Evolutionary conservation across 805 yeast species (phyloP).

Genomic region (Wickerhamia fluorescens): DNA sequence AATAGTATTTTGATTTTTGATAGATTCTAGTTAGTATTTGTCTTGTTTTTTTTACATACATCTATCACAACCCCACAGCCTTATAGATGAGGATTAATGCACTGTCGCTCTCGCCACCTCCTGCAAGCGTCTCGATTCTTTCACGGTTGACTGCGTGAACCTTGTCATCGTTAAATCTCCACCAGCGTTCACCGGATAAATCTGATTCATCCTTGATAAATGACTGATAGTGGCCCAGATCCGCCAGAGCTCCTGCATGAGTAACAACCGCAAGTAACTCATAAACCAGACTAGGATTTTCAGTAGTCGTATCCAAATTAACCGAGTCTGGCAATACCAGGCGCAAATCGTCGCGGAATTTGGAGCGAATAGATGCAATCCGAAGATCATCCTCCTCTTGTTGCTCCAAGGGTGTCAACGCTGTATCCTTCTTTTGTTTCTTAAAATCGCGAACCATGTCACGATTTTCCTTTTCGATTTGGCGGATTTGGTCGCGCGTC

Average conservation of each 20-base stretch:
- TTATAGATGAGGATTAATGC: constrained; percentile 85
- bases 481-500: constrained; percentile 70
- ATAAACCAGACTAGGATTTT: constrained; percentile 83
- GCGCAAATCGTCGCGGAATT: constrained; percentile 43
- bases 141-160: constrained; percentile 73
- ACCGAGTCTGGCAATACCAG: constrained; percentile 35
- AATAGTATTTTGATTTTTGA: no score
- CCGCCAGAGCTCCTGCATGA: constrained; percentile 93
- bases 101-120: constrained; percentile 97
- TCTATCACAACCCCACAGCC: constrained; percentile 75
- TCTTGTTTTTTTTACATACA: no score
- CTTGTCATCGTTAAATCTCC: constrained; percentile 90
- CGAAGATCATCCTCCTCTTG: constrained; percentile 48
- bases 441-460: constrained; percentile 71
- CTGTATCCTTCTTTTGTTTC: constrained; percentile 40
- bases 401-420: constrained; percentile 45
- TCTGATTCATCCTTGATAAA: constrained; percentile 70
- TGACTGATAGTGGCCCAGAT: constrained; percentile 95
- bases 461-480: constrained; percentile 64
- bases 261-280: constrained; percentile 79
- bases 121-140: constrained; percentile 78
- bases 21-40: no score
- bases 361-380: constrained; percentile 39
- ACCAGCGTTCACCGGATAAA: constrained; percentile 72
- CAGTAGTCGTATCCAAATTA: constrained; percentile 39